Evolutionary conservation across 1,284 basidiomycete species (phyloP).

Genomic region (Pseudozyma sp.): DNA sequence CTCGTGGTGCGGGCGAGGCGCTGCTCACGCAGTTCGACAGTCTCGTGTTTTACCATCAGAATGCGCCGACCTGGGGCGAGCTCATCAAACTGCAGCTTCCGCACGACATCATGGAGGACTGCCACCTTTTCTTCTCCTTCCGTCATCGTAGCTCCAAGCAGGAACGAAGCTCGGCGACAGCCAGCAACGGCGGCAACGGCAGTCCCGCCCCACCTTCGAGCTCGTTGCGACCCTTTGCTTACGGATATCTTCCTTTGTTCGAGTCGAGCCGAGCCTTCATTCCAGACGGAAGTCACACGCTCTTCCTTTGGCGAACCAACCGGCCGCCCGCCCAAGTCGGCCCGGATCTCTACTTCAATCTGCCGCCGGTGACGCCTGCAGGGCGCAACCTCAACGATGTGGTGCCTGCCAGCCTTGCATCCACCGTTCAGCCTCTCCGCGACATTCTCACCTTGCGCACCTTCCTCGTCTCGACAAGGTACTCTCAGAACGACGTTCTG

Average conservation of each 20-base stretch:
- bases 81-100: conserved; percentile 87
- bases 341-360: conserved; percentile 72
- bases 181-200: conserved; percentile 16
- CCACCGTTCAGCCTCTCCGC: conserved; percentile 67
- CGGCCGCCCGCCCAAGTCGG: conserved; percentile 71
- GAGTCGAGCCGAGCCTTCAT: conserved; percentile 82
- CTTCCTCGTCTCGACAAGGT: conserved; percentile 90
- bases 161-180: conserved; percentile 39
- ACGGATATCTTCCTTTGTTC: conserved; percentile 90
- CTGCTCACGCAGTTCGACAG: conserved; percentile 84
- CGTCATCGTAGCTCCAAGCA: conserved; percentile 77
- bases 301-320: conserved; percentile 70
- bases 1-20: conserved; percentile 86
- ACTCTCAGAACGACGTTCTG: conserved; percentile 90
- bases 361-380: conserved; percentile 76
- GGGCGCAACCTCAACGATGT: conserved; percentile 71
- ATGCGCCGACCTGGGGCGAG: conserved; percentile 87
- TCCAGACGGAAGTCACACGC: conserved; percentile 87
- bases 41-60: conserved; percentile 74
- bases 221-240: conserved; percentile 78
- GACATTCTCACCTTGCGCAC: conserved; percentile 86
- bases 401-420: conserved; percentile 54
- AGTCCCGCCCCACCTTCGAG: conserved; percentile 12
- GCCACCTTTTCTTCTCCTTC: conserved; percentile 95
- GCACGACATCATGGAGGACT: conserved; percentile 77